Conservation (phyloP, 768 basidiomycete species). For the Psilocybe tampanensis region DNA sequence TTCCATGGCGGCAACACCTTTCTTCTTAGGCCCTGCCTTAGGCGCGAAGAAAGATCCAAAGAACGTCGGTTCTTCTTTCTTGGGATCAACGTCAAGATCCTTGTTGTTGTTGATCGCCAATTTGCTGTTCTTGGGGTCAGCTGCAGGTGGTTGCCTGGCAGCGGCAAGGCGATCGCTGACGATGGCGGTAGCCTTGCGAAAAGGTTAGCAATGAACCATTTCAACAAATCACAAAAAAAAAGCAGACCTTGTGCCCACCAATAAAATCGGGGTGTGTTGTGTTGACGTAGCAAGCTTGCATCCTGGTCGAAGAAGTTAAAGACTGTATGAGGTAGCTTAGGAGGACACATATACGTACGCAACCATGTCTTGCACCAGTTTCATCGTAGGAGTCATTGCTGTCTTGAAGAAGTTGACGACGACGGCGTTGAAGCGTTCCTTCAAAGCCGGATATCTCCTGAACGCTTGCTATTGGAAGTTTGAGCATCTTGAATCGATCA, state of each 20-base stretch:
- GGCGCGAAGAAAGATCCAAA: constrained; percentile 95
- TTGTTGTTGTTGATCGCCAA: constrained; percentile 87
- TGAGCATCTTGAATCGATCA: neutral
- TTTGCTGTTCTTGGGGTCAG: constrained; percentile 69
- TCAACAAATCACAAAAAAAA: neutral
- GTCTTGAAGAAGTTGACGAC: constrained; percentile 98
- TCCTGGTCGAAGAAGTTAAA: constrained; percentile 44
- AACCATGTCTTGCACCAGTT: constrained; percentile 92
- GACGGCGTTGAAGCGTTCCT: constrained; percentile 93
- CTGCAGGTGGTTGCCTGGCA: constrained; percentile 55
- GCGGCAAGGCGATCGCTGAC: constrained; percentile 83
- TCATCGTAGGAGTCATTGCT: constrained; percentile 92
- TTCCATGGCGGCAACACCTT: constrained; percentile 51
- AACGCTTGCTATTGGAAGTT: constrained; percentile 76
- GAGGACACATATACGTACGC: constrained; percentile 52
- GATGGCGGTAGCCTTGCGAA: constrained; percentile 77
- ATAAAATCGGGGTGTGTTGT: constrained; percentile 99
- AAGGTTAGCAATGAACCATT: constrained; percentile 2
- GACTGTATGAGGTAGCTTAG: neutral
- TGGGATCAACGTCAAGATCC: constrained; percentile 89
- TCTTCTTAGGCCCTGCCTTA: constrained; percentile 58
- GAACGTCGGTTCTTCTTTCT: constrained; percentile 90
- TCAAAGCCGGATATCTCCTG: constrained; percentile 94
- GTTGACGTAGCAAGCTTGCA: constrained; percentile 99
- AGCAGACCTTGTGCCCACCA: constrained; percentile 81